Evolutionary conservation across 139 green algal species (phyloP).

Genomic region (Micromonas pusilla): DNA sequence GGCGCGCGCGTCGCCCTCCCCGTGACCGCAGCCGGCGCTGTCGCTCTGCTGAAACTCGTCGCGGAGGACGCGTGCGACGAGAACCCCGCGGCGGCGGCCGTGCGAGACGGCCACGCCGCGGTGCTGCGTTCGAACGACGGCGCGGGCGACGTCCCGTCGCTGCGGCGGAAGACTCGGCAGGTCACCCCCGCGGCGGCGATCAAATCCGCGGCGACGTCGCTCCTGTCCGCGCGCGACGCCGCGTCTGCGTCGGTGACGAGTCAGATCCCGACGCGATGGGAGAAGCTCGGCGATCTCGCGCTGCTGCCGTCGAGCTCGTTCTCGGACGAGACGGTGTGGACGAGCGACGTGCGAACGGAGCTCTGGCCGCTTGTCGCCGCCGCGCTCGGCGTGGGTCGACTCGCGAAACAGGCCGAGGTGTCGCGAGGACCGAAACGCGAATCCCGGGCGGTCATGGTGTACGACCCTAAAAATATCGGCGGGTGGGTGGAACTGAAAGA

Average conservation of each 20-base stretch:
- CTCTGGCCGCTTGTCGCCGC: slow-evolving; percentile 35
- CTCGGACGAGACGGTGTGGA: neutral
- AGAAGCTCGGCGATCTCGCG: slow-evolving; percentile 56
- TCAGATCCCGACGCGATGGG: slow-evolving; percentile 50
- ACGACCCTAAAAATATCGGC: neutral
- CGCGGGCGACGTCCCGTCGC: neutral
- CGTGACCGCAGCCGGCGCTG: neutral
- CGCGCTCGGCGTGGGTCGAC: slow-evolving; percentile 35
- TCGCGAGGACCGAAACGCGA: slow-evolving; percentile 38
- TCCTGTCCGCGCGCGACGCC: neutral
- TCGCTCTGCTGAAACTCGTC: neutral
- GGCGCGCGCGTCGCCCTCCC: neutral
- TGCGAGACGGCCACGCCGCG: neutral
- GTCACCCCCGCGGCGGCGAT: neutral
- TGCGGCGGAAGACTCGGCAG: neutral
- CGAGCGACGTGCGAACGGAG: neutral
- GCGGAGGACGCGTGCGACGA: neutral
- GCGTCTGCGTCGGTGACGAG: slow-evolving; percentile 11
- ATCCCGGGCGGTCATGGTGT: slow-evolving; percentile 22
- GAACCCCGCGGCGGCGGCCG: no score
- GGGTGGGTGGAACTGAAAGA: slow-evolving; percentile 39
- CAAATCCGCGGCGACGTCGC: neutral
- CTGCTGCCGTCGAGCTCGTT: slow-evolving; percentile 44
- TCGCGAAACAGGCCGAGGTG: slow-evolving; percentile 48
- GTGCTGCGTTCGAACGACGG: neutral